Base-by-base conservation (phyloP, 352 stramenopile genomes). In the Globisporangium paddicum region DNA sequence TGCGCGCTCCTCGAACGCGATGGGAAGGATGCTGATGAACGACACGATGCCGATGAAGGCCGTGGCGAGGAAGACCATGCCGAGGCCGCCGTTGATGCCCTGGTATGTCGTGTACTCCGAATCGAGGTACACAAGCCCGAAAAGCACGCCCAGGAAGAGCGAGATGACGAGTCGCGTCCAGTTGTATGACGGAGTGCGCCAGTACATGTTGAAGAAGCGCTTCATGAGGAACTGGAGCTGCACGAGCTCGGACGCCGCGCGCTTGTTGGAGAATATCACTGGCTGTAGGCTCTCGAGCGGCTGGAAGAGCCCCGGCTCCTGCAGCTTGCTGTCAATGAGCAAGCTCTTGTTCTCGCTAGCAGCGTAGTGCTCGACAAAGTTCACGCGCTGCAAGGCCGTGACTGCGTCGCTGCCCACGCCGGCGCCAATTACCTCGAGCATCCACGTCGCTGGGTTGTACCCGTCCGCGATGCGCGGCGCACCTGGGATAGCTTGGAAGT, bases 111-210 rank as follows among this genome's bases (percentile, higher is more conserved):
- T 59, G 59, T 70, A 78, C n/a, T 82, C 54, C n/a, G 64, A 49
- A 28, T 65, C 46, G 4, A 64, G n/a, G 52, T 64, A 87, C 5
- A 72, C 21, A 13, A 84, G 32, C 1, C 73, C 76, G 45, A 97
- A 89, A 5, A 97, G 62, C 3, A 97, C 51, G 2, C 79, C 88
- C 14, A 97, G 85, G 8, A 92, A 61, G 16, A 82, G 34, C 44
- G 77, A 89, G 11, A 97, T 79, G 23, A 87, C 61, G 0, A 92
- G 55, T 1, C 93, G 77, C 3, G 84, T 85, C 37, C 87, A 67
- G 65, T 95, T 97, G 75, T 98, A 98, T 42, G 76, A 79, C 34
- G 90, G 86, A 21, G 77, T 85, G 53, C 78, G 78, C 78, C 80
- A 90, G 63, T 90, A 90, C 56, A 71, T 70, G n/a, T 61, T 65